Percentiles rank a stretch among this genome's conserved stretches.
These are phyloP conservation scores for Sporothrix protearum DNA, from an alignment of 2,329 filamentous ascomycete genomes.

Conservation along the genomic window DNA sequence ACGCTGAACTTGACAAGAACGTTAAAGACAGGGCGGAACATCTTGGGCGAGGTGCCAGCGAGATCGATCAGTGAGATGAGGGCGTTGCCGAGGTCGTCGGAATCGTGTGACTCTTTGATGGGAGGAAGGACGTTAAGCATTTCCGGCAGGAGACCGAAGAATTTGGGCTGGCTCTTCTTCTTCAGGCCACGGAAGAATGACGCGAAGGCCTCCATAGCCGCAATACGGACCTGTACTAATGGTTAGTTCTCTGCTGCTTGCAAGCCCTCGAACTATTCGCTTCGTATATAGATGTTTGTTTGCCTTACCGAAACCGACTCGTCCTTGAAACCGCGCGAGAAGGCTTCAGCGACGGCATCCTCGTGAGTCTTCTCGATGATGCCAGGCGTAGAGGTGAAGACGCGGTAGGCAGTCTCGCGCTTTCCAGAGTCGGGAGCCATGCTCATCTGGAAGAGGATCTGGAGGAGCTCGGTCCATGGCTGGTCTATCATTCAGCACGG, in stretches of 20 bases:
- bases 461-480: conserved; percentile 84
- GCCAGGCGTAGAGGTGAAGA: conserved; percentile 89
- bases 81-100: conserved; percentile 85
- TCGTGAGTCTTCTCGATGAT: conserved; percentile 97
- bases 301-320: conserved; percentile 72
- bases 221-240: conserved; percentile 68
- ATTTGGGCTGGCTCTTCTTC: conserved; percentile 86
- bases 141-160: conserved; percentile 80
- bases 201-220: conserved; percentile 94
- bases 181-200: conserved; percentile 88
- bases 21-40: conserved; percentile 95
- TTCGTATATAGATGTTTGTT: not conserved
- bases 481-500: conserved; percentile 57
- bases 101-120: conserved; percentile 86
- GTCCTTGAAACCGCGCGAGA: conserved; percentile 89
- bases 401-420: conserved; percentile 88
- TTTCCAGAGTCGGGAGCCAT: conserved; percentile 78
- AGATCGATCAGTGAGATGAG: conserved; percentile 89
- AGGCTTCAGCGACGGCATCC: conserved; percentile 81
- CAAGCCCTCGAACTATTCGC: not conserved
- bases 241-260: not conserved
- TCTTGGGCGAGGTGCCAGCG: conserved; percentile 89
- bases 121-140: conserved; percentile 92
- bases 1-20: conserved; percentile 90
- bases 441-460: conserved; percentile 82